A percentile compares a stretch with the other conserved stretches of the same genome.
phyloP scores from a whole-genome alignment of 2,329 filamentous ascomycete genomes.

The Penicillium sp. region DNA sequence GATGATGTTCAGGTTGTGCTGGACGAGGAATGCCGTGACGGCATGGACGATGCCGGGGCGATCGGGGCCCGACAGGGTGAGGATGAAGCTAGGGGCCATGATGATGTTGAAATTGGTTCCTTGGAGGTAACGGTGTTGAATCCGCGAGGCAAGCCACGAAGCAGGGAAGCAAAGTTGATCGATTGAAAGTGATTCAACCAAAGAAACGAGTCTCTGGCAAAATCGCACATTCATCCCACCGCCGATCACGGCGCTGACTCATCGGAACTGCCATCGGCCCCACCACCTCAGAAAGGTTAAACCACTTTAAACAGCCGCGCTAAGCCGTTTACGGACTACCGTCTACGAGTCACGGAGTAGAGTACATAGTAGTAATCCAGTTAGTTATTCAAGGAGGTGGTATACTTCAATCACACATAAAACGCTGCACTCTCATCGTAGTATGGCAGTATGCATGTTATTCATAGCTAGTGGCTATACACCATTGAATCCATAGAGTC shows the following conservation, averaged over 20 bases:
- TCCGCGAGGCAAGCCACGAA: slow-evolving; percentile 18
- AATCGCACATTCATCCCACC: slow-evolving; percentile 8
- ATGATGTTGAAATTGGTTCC: slow-evolving; percentile 35
- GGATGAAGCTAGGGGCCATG: slow-evolving; percentile 66
- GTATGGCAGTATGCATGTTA: not conserved
- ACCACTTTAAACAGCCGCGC: not conserved
- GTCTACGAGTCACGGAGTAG: no score
- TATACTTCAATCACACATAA: not conserved
- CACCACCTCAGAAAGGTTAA: slow-evolving; percentile 10
- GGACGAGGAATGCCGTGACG: slow-evolving; percentile 77
- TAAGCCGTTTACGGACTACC: not conserved
- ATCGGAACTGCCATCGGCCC: slow-evolving; percentile 13
- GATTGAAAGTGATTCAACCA: no score
- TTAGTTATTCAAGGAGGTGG: no score
- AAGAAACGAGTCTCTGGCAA: not conserved
- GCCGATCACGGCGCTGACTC: slow-evolving; percentile 24
- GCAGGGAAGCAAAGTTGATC: not conserved
- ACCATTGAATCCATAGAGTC: not conserved
- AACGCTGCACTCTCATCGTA: not conserved
- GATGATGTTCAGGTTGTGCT: slow-evolving; percentile 77
- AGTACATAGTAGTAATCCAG: no score
- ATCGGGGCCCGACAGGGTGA: slow-evolving; percentile 84
- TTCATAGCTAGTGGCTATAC: no score
- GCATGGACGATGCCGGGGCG: slow-evolving; percentile 84
- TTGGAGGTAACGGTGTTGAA: slow-evolving; percentile 34